Conservation (phyloP, 495 filamentous ascomycete genomes). For the Aspergillus sparsus region DNA sequence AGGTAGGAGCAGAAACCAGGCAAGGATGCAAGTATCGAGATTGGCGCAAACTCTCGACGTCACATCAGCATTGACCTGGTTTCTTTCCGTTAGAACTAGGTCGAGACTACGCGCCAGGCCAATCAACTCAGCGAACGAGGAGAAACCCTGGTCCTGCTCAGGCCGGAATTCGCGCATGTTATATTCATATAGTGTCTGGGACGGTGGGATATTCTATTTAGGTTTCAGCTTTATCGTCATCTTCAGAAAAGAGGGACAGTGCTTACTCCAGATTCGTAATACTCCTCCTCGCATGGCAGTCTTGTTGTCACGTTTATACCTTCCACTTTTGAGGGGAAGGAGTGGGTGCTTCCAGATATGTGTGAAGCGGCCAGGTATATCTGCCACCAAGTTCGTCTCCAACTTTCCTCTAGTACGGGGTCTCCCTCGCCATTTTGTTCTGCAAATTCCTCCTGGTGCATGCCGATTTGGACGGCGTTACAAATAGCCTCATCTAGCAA, state of each 20-base stretch:
- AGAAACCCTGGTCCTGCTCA: slow-evolving; percentile 18
- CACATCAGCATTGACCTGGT: slow-evolving; percentile 1
- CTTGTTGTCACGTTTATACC: slow-evolving; percentile 58
- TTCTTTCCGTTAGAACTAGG: slow-evolving; percentile 12
- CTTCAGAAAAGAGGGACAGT: slow-evolving; percentile 28
- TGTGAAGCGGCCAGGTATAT: slow-evolving; percentile 35
- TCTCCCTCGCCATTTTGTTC: slow-evolving; percentile 24
- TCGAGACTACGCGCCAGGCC: slow-evolving; percentile 20
- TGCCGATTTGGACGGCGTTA: slow-evolving; percentile 42
- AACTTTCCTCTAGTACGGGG: slow-evolving; percentile 30
- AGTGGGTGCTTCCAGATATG: slow-evolving; percentile 32
- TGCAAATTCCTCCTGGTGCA: slow-evolving; percentile 31
- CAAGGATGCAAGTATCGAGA: slow-evolving; percentile 18
- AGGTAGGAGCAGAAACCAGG: slow-evolving; percentile 20
- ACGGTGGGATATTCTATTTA: slow-evolving; percentile 17
- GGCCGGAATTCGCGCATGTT: slow-evolving; percentile 22
- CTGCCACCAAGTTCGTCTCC: slow-evolving; percentile 44
- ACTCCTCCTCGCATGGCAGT: slow-evolving; percentile 72
- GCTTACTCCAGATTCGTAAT: slow-evolving; percentile 65
- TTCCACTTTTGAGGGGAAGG: slow-evolving; percentile 51
- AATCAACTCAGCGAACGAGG: slow-evolving; percentile 25
- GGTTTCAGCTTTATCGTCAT: not conserved
- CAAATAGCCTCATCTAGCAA: slow-evolving; percentile 28
- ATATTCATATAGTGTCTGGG: slow-evolving; percentile 20
- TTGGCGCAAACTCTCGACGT: slow-evolving; percentile 8